Base-by-base conservation (phyloP, 2,329 filamentous ascomycete species). In the Westerdykella sp. region DNA sequence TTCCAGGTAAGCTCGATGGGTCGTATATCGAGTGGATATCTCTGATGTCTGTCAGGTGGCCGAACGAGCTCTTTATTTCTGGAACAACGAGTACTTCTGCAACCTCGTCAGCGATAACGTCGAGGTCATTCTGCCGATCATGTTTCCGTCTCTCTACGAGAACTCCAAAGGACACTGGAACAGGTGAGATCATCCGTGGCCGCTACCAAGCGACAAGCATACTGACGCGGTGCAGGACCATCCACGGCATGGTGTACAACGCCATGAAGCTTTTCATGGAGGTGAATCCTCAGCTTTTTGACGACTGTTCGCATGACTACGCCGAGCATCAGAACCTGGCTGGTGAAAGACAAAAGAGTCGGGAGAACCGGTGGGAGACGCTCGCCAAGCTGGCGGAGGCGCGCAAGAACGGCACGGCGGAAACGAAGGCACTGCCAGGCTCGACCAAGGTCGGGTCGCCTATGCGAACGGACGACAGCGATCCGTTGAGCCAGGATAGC, bases 251-350 rank as follows among this genome's bases (percentile, higher is more conserved):
- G 91, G 93, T 98, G 10, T 97, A 97, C 69, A 98, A 97, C 61
- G 93, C 93, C 44, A 97, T 98, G 93, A 98, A 98, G 68, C 79
- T 98, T 31, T 98, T 98, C 69, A 98, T 98, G 93, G 93, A 98
- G 68, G 96, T 98, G 61, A 97, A 97, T 67, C 93, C 93, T 9
- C 90, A 96, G 67, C 79, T 98, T 16, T 98, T 98, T 59, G 93
- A 98, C 57, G 93, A 98, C 64, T 98, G 93, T 71, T 96, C 93
- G 30, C 91, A 96, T 62, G 90, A 97, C 52, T 98, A 98, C 69
- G 94, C 90, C 5, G 91, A 97, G 67, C 85, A 93, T 59, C 91
- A 97, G 69, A 95, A 95, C 69, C 93, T 81, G 50, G 88, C 90
- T 3, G 83, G 86, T n/a, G 80, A 87, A 47, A 82, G 90, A 43